These are phyloP conservation scores for Cicer yamashitae DNA, from an alignment of 306 rosid species.

Conservation along the genomic window DNA sequence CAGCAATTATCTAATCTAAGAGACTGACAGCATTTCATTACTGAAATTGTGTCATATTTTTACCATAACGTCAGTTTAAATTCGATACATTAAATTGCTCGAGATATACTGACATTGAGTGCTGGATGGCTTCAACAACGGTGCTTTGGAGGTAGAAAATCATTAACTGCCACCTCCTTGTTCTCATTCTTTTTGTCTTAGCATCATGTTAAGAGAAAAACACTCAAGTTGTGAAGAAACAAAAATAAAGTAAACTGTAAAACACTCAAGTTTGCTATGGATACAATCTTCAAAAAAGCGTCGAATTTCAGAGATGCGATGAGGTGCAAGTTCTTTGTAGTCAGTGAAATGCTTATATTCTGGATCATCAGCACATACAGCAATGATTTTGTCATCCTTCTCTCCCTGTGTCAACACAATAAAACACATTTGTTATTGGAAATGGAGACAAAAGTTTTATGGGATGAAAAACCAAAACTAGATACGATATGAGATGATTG, in stretches of 20 bases:
- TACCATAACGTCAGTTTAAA: constrained; percentile 14
- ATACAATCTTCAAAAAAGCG: constrained; percentile 99
- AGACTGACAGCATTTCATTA: background rate
- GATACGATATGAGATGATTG: constrained; percentile 30
- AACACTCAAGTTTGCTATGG: constrained; percentile 38
- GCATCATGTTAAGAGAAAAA: constrained; percentile 48
- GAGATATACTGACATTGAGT: constrained; percentile 73
- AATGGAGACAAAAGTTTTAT: background rate
- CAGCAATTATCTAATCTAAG: background rate
- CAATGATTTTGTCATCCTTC: constrained; percentile 97
- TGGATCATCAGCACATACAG: constrained; percentile 98
- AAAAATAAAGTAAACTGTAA: background rate
- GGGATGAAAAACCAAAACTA: constrained; percentile 17
- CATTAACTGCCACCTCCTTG: constrained; percentile 97
- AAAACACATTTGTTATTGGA: constrained; percentile 16
- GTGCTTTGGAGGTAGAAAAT: constrained; percentile 71
- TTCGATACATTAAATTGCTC: background rate
- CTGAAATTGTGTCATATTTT: constrained; percentile 12
- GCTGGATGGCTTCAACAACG: constrained; percentile 85
- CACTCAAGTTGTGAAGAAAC: constrained; percentile 15
- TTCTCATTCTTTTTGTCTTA: constrained; percentile 96
- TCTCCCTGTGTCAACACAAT: constrained; percentile 72
- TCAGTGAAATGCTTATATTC: constrained; percentile 86
- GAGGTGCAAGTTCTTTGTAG: constrained; percentile 93
- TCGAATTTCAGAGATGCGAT: constrained; percentile 90